These are phyloP conservation scores for Boletus huronensis DNA, from an alignment of 768 basidiomycete genomes.

Conservation along the genomic window DNA sequence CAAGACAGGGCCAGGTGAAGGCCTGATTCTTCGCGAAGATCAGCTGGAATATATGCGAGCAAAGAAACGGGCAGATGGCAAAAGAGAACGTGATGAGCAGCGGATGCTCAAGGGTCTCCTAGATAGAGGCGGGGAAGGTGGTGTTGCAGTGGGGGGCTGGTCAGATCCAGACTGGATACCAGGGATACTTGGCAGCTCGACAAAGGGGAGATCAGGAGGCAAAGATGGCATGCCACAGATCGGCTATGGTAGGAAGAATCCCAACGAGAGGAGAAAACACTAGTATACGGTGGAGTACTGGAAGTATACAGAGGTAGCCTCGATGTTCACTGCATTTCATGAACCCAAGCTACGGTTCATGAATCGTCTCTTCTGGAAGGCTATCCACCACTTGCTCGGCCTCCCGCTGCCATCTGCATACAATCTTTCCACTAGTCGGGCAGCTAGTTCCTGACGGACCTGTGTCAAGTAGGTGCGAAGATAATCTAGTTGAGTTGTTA, in stretches of 20 bases:
- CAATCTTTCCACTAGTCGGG: constrained; percentile 79
- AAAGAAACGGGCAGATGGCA: constrained; percentile 69
- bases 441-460: constrained; percentile 87
- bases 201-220: constrained; percentile 60
- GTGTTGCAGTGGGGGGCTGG: constrained; percentile 69
- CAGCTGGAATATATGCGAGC: constrained; percentile 85
- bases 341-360: constrained; percentile 87
- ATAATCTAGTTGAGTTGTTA: constrained; percentile 54
- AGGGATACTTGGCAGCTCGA: constrained; percentile 66
- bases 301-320: constrained; percentile 11
- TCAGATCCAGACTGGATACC: constrained; percentile 96
- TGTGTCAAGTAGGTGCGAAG: constrained; percentile 90
- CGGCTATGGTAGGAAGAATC: constrained; percentile 86
- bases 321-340: constrained; percentile 31
- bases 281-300: constrained; percentile 20
- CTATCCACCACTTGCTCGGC: constrained; percentile 99
- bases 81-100: constrained; percentile 70
- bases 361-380: constrained; percentile 96
- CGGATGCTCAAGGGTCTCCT: constrained; percentile 61
- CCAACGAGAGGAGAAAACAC: constrained; percentile 71
- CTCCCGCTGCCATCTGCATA: constrained; percentile 93
- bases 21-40: constrained; percentile 89
- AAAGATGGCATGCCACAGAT: constrained; percentile 77
- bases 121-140: constrained; percentile 47
- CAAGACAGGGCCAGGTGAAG: constrained; percentile 77